Evolutionary conservation across 2,329 filamentous ascomycete species (phyloP).

Genomic region (Claviceps pazoutovae): DNA sequence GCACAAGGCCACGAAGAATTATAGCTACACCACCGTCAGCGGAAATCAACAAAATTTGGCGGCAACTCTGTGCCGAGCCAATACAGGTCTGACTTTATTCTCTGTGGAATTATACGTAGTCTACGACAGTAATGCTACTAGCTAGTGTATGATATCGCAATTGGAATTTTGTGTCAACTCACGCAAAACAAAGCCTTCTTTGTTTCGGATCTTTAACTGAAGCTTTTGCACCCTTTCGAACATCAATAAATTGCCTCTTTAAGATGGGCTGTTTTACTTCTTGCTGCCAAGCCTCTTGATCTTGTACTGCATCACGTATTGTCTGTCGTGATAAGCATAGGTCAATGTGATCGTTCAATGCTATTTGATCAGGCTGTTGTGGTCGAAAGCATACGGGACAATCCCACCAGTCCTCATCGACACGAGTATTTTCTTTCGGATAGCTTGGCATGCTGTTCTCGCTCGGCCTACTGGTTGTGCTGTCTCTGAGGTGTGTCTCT

Average conservation of each 20-base stretch:
- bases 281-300: constrained; percentile 19
- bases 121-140: no score
- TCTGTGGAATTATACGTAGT: background rate
- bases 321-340: constrained; percentile 74
- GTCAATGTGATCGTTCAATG: constrained; percentile 88
- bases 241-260: constrained; percentile 21
- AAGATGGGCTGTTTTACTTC: constrained; percentile 21
- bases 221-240: constrained; percentile 27
- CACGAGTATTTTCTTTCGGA: constrained; percentile 15
- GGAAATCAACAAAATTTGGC: background rate
- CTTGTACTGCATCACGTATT: constrained; percentile 69
- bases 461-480: constrained; percentile 22
- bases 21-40: constrained; percentile 17
- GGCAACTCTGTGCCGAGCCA: no score
- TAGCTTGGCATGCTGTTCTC: constrained; percentile 38
- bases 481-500: background rate
- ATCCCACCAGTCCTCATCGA: constrained; percentile 51
- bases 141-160: background rate
- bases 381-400: constrained; percentile 79
- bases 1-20: constrained; percentile 46
- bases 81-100: background rate
- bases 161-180: background rate
- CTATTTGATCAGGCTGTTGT: constrained; percentile 58
- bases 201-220: constrained; percentile 29
- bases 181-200: constrained; percentile 40